A percentile compares a stretch with the other conserved stretches of the same genome.
These are phyloP conservation scores for Backusella luteola DNA, from an alignment of 192 early-diverging fungal genomes.

Conservation along the genomic window DNA sequence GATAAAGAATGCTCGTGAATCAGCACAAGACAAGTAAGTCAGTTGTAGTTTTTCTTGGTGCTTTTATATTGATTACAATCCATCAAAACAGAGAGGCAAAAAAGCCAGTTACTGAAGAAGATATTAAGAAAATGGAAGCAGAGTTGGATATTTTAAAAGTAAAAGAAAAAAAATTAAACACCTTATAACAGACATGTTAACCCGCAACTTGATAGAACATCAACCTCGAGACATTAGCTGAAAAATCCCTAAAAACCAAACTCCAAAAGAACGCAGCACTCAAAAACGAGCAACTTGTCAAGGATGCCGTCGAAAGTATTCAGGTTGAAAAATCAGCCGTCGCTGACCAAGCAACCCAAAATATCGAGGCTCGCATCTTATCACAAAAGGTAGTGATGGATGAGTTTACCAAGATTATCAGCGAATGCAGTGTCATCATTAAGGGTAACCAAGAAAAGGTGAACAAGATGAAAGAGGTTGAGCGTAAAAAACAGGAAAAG, in stretches of 20 bases:
- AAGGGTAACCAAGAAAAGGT: conserved; percentile 2
- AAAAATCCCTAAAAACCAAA: conserved; percentile 15
- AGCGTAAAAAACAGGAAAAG: conserved; percentile 1
- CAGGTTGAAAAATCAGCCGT: not conserved
- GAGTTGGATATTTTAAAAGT: conserved; percentile 32
- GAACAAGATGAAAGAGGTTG: not conserved
- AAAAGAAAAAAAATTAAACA: not conserved
- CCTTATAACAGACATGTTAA: not conserved
- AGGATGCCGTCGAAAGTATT: not conserved
- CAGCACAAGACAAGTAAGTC: not conserved
- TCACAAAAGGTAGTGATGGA: conserved; percentile 5
- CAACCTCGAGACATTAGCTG: conserved; percentile 16
- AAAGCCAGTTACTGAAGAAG: conserved; percentile 9
- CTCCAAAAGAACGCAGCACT: conserved; percentile 9
- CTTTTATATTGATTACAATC: conserved; percentile 6
- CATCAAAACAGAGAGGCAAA: conserved; percentile 16
- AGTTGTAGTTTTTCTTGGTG: not conserved
- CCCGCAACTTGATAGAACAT: not conserved
- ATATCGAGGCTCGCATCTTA: conserved; percentile 21
- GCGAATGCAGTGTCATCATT: conserved; percentile 5
- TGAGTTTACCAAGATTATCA: conserved; percentile 15
- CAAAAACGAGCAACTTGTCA: conserved; percentile 1
- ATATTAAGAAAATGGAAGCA: conserved; percentile 13
- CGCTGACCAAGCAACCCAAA: not conserved
- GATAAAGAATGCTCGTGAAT: conserved; percentile 13